Conservation (phyloP, 805 yeast genomes). For the Cyberlindnera americana region DNA sequence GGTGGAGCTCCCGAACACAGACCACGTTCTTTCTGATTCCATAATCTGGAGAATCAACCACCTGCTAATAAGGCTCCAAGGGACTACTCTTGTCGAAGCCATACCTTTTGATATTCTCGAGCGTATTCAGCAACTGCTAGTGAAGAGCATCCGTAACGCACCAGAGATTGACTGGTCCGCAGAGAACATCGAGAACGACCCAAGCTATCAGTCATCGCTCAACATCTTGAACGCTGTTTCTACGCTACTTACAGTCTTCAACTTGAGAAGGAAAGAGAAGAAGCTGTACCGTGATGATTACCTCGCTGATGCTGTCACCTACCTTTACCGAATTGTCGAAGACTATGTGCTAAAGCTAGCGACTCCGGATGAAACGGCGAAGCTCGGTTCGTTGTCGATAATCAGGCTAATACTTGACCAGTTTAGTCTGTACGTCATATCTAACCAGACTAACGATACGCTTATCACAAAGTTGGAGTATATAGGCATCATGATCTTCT, state of each 20-base stretch:
- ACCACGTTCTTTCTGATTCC: constrained; percentile 19
- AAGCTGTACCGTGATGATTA: constrained; percentile 44
- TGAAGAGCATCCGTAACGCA: constrained; percentile 27
- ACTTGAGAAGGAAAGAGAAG: constrained; percentile 39
- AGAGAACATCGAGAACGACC: constrained; percentile 3
- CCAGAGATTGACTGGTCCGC: constrained; percentile 21
- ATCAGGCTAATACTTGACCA: constrained; percentile 16
- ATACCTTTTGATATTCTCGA: constrained; percentile 28
- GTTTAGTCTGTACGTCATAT: constrained; percentile 19
- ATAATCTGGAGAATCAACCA: constrained; percentile 24
- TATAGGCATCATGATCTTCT: constrained; percentile 40
- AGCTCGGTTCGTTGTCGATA: constrained; percentile 6
- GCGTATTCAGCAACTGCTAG: constrained; percentile 32
- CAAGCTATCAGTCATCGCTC: constrained; percentile 2
- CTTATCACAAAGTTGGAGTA: constrained; percentile 59
- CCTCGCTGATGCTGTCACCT: constrained; percentile 38
- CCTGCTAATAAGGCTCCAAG: constrained; percentile 19
- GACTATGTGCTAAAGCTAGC: constrained; percentile 26
- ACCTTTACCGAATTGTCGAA: constrained; percentile 34
- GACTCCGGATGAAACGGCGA: neutral
- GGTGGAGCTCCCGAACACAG: constrained; percentile 24
- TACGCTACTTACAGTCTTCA: constrained; percentile 39
- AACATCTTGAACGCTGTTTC: constrained; percentile 20
- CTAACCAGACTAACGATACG: constrained; percentile 41
- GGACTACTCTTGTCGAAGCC: constrained; percentile 10